Percentiles rank a stretch among this genome's conserved stretches.
These are phyloP conservation scores for Ustulina deusta DNA, from an alignment of 2,329 filamentous ascomycete species.

Conservation along the genomic window DNA sequence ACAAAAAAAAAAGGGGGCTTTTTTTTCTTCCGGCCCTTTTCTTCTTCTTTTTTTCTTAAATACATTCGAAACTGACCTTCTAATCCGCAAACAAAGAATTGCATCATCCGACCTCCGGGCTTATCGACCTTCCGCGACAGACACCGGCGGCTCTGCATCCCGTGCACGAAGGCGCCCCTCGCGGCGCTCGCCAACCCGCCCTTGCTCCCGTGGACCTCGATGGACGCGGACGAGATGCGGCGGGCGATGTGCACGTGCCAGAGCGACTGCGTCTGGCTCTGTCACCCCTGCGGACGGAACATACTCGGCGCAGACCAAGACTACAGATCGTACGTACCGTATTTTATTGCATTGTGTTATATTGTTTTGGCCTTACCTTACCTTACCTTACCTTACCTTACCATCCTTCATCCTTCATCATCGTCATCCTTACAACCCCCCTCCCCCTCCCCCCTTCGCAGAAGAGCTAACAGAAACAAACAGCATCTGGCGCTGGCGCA, in stretches of 20 bases:
- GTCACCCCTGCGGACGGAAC: constrained; percentile 81
- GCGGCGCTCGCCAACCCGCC: constrained; percentile 62
- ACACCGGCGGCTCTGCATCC: constrained; percentile 82
- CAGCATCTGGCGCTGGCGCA: constrained; percentile 90
- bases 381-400: background rate
- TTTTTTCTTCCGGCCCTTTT: too few species aligned
- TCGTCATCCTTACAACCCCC: background rate
- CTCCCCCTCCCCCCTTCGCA: background rate
- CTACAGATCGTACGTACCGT: constrained; percentile 64
- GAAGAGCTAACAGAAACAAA: constrained; percentile 17
- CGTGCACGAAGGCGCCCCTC: constrained; percentile 80
- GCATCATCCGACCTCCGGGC: constrained; percentile 84
- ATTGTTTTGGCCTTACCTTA: background rate
- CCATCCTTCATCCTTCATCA: background rate
- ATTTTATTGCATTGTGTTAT: background rate
- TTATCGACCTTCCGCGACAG: constrained; percentile 75
- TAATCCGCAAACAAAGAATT: constrained; percentile 74
- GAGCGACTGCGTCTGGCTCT: constrained; percentile 79
- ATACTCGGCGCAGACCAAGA: constrained; percentile 71
- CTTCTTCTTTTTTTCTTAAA: too few species aligned
- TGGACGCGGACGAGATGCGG: constrained; percentile 69
- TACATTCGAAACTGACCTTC: background rate
- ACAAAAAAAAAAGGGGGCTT: too few species aligned
- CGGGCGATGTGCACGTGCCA: constrained; percentile 66
- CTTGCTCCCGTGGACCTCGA: constrained; percentile 58